Conservation (phyloP, 2,329 filamentous ascomycete species). For the Colletotrichum sojae region DNA sequence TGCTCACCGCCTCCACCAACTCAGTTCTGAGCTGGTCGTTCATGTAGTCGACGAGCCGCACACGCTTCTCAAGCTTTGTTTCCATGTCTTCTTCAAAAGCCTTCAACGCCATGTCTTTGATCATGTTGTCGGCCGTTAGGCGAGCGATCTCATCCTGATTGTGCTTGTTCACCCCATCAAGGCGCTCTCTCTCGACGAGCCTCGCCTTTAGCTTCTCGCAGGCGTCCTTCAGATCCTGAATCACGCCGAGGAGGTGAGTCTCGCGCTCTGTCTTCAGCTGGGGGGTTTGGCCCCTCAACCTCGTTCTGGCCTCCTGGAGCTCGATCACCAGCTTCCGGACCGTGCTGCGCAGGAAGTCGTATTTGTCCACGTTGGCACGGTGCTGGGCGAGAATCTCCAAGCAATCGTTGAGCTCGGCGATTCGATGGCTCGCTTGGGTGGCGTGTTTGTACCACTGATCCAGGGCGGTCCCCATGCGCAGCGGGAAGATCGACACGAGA, state of each 20-base stretch:
- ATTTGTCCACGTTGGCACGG: not conserved
- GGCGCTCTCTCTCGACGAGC: not conserved
- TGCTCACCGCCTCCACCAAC: not conserved
- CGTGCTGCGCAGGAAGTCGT: not conserved
- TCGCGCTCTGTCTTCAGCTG: not conserved
- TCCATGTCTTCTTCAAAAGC: not conserved
- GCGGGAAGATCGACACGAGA: not conserved
- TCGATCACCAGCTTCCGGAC: conserved; percentile 3
- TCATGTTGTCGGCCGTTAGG: not conserved
- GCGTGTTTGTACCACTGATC: not conserved
- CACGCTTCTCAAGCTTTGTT: not conserved
- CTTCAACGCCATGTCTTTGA: not conserved
- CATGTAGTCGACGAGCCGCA: not conserved
- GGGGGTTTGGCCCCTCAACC: not conserved
- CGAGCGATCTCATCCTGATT: not conserved
- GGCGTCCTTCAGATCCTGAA: not conserved
- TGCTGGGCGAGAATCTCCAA: conserved; percentile 17
- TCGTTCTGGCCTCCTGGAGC: not conserved
- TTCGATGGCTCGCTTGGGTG: not conserved
- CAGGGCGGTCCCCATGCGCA: not conserved
- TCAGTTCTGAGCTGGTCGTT: not conserved
- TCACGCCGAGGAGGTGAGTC: not conserved
- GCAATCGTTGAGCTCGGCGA: not conserved
- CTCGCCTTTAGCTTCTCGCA: not conserved
- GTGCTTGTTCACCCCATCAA: not conserved